Conservation (phyloP, 768 basidiomycete species). For the Russula dissimulans region DNA sequence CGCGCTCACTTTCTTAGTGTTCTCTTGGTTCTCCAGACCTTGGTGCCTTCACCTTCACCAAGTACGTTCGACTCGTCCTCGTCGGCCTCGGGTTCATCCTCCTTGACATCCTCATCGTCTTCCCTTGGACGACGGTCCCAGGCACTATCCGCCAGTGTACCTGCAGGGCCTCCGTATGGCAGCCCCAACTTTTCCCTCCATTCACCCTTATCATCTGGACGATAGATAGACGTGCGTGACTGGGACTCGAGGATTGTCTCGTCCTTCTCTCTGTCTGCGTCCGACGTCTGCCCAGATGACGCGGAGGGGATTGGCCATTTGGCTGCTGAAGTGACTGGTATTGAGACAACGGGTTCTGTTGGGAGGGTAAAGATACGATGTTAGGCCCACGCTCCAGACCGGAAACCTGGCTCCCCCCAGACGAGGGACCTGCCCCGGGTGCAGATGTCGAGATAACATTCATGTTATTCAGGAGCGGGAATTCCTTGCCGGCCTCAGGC, state of each 20-base stretch:
- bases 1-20: constrained; percentile 77
- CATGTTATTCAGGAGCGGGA: constrained; percentile 53
- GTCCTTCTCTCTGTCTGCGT: constrained; percentile 38
- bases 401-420: constrained; percentile 34
- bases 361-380: constrained; percentile 24
- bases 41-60: constrained; percentile 57
- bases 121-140: constrained; percentile 49
- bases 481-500: constrained; percentile 69
- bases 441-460: constrained; percentile 43
- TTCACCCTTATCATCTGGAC: constrained; percentile 75
- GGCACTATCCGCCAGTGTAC: constrained; percentile 33
- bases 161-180: constrained; percentile 49
- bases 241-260: constrained; percentile 38
- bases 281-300: constrained; percentile 23
- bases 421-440: constrained; percentile 33
- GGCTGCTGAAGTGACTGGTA: constrained; percentile 24
- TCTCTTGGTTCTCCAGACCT: constrained; percentile 79
- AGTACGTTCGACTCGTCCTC: constrained; percentile 53
- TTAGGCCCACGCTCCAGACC: constrained; percentile 40
- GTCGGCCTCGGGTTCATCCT: constrained; percentile 62
- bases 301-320: constrained; percentile 24
- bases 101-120: constrained; percentile 58
- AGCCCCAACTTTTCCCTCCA: constrained; percentile 76
- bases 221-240: constrained; percentile 68
- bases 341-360: constrained; percentile 22